Percentiles rank a stretch among this genome's conserved stretches.
These are phyloP conservation scores for Leptodermis oblonga DNA, from an alignment of 257 asterid species.

Conservation along the genomic window DNA sequence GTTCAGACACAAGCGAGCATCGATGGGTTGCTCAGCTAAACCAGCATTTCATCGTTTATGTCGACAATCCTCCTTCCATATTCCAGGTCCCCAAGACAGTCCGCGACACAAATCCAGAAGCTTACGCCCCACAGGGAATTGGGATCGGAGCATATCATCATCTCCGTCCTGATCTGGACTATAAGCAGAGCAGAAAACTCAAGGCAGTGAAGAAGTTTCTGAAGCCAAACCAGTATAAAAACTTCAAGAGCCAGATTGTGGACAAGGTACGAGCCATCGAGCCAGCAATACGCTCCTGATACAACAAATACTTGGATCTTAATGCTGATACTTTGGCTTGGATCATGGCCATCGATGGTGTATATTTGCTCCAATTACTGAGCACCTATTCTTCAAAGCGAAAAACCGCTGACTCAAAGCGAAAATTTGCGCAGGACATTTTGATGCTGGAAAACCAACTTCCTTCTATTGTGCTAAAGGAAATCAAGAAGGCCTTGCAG, in stretches of 20 bases:
- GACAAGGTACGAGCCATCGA: conserved; percentile 16
- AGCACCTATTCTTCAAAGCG: not conserved
- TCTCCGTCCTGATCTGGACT: conserved; percentile 7
- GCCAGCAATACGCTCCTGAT: conserved; percentile 16
- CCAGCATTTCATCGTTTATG: not conserved
- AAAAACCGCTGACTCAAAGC: not conserved
- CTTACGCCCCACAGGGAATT: conserved; percentile 29
- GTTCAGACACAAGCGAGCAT: not conserved
- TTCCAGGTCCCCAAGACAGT: conserved; percentile 22
- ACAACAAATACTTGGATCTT: conserved; percentile 33
- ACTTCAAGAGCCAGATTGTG: not conserved
- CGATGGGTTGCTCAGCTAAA: conserved; percentile 4
- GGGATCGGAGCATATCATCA: conserved; percentile 45
- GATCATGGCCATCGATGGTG: conserved; percentile 31
- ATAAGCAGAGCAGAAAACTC: conserved; percentile 23
- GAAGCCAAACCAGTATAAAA: not conserved
- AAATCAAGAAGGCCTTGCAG: not conserved
- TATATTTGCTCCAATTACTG: conserved; percentile 29
- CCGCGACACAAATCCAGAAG: conserved; percentile 25
- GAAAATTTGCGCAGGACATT: conserved; percentile 13
- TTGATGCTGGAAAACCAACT: conserved; percentile 49
- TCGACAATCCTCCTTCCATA: conserved; percentile 5
- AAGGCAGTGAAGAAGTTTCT: conserved; percentile 19
- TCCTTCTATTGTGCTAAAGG: conserved; percentile 21
- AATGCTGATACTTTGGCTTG: conserved; percentile 27